Percentiles rank a stretch among this genome's conserved stretches.
These are phyloP conservation scores for Sporothrix phasma DNA, from an alignment of 2,329 filamentous ascomycete species.

Conservation along the genomic window DNA sequence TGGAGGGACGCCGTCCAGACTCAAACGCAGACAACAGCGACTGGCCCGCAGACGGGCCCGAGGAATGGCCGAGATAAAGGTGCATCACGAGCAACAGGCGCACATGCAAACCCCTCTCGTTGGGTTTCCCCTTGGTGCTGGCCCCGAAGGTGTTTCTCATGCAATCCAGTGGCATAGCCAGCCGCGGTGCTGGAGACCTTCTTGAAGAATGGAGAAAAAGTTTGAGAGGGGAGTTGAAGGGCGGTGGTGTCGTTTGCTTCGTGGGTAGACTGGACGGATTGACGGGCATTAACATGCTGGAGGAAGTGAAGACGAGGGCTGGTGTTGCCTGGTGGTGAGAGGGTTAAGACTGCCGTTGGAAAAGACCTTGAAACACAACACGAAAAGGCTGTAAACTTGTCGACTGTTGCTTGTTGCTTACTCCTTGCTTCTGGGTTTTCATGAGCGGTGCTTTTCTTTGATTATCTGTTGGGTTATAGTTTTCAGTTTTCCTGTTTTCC, in stretches of 20 bases:
- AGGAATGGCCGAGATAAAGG: background rate
- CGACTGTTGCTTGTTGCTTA: too few species aligned
- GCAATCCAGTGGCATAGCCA: slow-evolving; percentile 6
- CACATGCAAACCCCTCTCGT: slow-evolving; percentile 20
- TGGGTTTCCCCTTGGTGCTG: slow-evolving; percentile 33
- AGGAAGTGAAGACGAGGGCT: too few species aligned
- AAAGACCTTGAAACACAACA: too few species aligned
- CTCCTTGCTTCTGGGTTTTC: too few species aligned
- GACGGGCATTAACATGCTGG: background rate
- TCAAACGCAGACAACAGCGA: background rate
- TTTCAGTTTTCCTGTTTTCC: background rate
- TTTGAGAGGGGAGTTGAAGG: background rate
- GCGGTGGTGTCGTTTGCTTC: background rate
- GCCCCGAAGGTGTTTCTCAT: slow-evolving; percentile 27
- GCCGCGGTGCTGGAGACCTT: slow-evolving; percentile 8
- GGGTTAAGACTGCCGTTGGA: too few species aligned
- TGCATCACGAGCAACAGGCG: background rate
- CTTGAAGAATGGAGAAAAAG: background rate
- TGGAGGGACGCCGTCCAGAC: background rate
- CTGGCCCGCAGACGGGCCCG: background rate
- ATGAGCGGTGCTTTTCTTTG: too few species aligned
- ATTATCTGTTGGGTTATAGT: too few species aligned
- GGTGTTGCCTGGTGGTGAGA: too few species aligned
- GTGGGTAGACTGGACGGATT: background rate
- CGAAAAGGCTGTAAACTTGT: too few species aligned